Percentiles rank a stretch among this genome's conserved stretches.
These are phyloP conservation scores for Clausena lansium DNA, from an alignment of 345 rosid species.

Conservation along the genomic window DNA sequence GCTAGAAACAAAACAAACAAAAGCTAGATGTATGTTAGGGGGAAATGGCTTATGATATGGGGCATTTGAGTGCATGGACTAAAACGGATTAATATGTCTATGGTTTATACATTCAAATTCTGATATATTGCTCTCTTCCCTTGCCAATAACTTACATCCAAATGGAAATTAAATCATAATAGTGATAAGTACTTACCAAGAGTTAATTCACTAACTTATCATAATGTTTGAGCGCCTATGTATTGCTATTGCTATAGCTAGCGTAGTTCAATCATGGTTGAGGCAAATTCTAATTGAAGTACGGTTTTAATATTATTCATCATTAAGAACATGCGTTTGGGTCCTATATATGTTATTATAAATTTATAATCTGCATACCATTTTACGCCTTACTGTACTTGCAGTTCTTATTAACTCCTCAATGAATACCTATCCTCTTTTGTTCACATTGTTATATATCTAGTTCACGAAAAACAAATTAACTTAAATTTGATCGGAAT, in stretches of 20 bases:
- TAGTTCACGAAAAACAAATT: neutral
- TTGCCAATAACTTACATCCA: too few relatives aligned
- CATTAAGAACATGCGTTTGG: neutral
- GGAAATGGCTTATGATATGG: too few relatives aligned
- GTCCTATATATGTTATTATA: neutral
- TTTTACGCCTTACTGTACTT: neutral
- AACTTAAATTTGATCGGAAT: neutral
- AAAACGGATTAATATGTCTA: too few relatives aligned
- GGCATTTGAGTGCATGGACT: too few relatives aligned
- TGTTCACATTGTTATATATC: neutral
- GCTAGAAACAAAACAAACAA: too few relatives aligned
- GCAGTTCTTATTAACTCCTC: slow-evolving; percentile 10
- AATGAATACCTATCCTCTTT: neutral
- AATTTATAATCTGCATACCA: neutral
- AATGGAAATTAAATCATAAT: too few relatives aligned
- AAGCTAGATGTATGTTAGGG: too few relatives aligned
- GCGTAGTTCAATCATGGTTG: neutral
- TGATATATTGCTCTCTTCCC: too few relatives aligned
- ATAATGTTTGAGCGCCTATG: neutral
- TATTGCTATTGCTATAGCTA: neutral
- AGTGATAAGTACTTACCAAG: neutral
- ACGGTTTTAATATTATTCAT: neutral
- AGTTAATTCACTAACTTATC: neutral
- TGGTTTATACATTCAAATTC: too few relatives aligned
- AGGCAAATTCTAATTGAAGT: neutral